phyloP scores from a whole-genome alignment of 192 early-diverging fungal genomes.

The Umbelopsis sp. region DNA sequence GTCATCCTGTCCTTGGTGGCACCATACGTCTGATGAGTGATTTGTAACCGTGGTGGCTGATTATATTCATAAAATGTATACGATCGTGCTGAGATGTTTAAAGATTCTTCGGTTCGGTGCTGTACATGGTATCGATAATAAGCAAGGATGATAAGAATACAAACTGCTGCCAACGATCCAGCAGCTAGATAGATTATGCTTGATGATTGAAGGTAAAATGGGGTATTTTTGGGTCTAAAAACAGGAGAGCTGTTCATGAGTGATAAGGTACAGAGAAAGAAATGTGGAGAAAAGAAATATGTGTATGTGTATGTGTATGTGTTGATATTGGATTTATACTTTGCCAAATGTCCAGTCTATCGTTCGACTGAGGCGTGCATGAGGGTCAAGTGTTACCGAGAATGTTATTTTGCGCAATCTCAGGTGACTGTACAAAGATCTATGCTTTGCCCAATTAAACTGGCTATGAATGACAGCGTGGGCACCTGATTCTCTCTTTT shows the following conservation, averaged over 20 bases:
- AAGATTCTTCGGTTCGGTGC: background rate
- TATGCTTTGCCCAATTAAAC: background rate
- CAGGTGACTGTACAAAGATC: background rate
- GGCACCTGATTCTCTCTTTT: background rate
- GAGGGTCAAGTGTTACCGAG: constrained; percentile 14
- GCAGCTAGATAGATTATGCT: background rate
- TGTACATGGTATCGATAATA: background rate
- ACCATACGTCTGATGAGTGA: background rate
- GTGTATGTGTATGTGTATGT: background rate
- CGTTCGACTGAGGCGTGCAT: background rate
- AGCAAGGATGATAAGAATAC: background rate
- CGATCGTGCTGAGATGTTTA: background rate
- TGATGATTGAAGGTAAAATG: background rate
- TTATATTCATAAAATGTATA: constrained; percentile 5
- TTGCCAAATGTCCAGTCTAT: no score
- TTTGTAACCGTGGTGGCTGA: background rate
- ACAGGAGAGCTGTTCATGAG: background rate
- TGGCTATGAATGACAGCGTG: background rate
- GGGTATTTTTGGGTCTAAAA: background rate
- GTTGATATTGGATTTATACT: no score
- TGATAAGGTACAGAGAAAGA: background rate
- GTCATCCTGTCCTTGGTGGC: background rate
- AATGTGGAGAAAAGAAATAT: background rate
- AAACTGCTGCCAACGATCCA: background rate
- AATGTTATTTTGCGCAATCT: background rate